Percentiles rank a stretch among this genome's conserved stretches.
These are phyloP conservation scores for Waltergamsia citrina DNA, from an alignment of 2,329 filamentous ascomycete genomes.

Conservation along the genomic window DNA sequence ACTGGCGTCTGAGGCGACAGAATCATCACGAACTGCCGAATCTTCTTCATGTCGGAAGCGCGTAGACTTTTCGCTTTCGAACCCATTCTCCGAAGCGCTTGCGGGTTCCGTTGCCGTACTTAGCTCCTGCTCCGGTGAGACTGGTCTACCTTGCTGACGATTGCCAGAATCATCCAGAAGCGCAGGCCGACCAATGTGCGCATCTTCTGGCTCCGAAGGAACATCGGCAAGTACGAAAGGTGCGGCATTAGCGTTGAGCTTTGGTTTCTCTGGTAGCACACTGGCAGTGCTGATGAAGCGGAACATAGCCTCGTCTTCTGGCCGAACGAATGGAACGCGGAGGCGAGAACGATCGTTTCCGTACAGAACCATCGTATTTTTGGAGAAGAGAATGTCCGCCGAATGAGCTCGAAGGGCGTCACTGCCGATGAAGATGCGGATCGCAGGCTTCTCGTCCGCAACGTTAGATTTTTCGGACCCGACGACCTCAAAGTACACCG, in stretches of 20 bases:
- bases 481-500: constrained; percentile 67
- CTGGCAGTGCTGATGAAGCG: constrained; percentile 63
- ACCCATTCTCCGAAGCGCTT: constrained; percentile 31
- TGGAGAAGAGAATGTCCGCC: constrained; percentile 85
- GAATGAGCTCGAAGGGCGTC: constrained; percentile 79
- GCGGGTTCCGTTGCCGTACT: constrained; percentile 22
- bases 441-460: constrained; percentile 17
- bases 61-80: constrained; percentile 29
- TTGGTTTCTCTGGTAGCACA: constrained; percentile 42
- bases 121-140: constrained; percentile 26
- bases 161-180: constrained; percentile 12
- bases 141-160: constrained; percentile 12
- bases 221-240: constrained; percentile 30
- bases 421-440: constrained; percentile 85
- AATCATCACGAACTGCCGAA: constrained; percentile 15
- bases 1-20: constrained; percentile 15
- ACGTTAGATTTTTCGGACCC: constrained; percentile 36
- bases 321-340: constrained; percentile 83
- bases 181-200: constrained; percentile 3
- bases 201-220: constrained; percentile 10
- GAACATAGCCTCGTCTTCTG: constrained; percentile 76
- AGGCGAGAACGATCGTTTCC: constrained; percentile 81
- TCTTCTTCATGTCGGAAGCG: constrained; percentile 12
- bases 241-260: constrained; percentile 43
- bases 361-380: constrained; percentile 79